Conservation (phyloP, 257 asterid species). For the Solanum peruvianum region DNA sequence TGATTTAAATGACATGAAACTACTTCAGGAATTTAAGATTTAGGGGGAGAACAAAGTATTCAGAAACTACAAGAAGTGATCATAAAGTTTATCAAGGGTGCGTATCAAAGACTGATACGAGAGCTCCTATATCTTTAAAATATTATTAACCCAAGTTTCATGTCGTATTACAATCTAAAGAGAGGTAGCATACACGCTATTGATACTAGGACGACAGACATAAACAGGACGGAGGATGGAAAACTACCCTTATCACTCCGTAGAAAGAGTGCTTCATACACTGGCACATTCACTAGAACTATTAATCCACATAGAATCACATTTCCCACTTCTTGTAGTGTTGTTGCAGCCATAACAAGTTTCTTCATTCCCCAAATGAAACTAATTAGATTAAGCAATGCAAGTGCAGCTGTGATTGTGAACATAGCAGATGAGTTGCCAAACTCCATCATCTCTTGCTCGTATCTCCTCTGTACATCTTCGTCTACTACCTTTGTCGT, state of each 20-base stretch:
- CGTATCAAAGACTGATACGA: background rate
- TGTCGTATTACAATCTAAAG: background rate
- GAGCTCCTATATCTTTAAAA: background rate
- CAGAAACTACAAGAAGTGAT: background rate
- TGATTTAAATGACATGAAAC: too few species aligned
- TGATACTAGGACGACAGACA: constrained; percentile 16
- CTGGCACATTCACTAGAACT: constrained; percentile 16
- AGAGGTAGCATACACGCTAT: constrained; percentile 8
- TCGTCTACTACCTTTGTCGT: constrained; percentile 54
- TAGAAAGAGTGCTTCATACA: constrained; percentile 26
- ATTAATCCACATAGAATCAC: constrained; percentile 14
- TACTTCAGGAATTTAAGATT: too few species aligned
- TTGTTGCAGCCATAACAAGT: background rate
- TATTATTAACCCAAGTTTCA: background rate
- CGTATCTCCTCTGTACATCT: constrained; percentile 32
- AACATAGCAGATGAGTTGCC: constrained; percentile 45
- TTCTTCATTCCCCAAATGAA: constrained; percentile 28
- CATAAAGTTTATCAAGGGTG: background rate
- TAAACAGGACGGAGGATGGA: constrained; percentile 16
- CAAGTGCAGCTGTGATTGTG: constrained; percentile 32
- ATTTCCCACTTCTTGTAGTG: background rate
- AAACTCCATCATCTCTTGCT: constrained; percentile 42
- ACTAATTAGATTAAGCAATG: constrained; percentile 41
- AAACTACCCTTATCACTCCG: constrained; percentile 23
- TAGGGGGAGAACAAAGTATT: background rate